A percentile compares a stretch with the other conserved stretches of the same genome.
Conservation (phyloP, 2,329 filamentous ascomycete genomes). For the Ceratocystis cubensis region DNA sequence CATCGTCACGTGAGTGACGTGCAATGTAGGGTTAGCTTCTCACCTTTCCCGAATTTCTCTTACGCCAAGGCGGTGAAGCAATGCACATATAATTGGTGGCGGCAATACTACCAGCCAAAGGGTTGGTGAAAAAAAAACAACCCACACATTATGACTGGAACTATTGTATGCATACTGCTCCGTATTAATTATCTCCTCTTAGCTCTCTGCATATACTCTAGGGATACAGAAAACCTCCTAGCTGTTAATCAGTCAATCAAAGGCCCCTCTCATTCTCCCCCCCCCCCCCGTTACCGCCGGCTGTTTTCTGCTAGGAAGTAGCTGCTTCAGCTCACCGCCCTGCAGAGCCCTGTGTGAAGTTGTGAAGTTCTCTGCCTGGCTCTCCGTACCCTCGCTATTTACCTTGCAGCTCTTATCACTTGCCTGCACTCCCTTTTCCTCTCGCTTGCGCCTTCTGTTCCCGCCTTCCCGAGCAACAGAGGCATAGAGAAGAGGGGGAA, state of each 20-base stretch:
- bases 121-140: background rate
- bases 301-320: background rate
- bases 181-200: background rate
- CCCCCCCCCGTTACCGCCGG: background rate
- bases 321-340: background rate
- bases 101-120: background rate
- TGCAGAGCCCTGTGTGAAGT: background rate
- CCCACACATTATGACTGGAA: background rate
- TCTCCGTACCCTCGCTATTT: background rate
- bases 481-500: background rate
- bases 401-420: background rate
- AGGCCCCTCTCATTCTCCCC: background rate
- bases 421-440: background rate
- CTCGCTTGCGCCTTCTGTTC: background rate
- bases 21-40: background rate
- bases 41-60: too few relatives aligned
- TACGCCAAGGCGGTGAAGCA: background rate
- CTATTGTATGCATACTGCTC: background rate
- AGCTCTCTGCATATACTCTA: background rate
- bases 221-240: background rate
- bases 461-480: background rate
- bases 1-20: background rate
- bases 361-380: background rate
- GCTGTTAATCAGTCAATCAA: background rate
- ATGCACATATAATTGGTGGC: background rate